Evolutionary conservation across 1,284 basidiomycete species (phyloP), one percentile per base, ranked within the genome.

Genomic region (Naganishia liquefaciens): DNA sequence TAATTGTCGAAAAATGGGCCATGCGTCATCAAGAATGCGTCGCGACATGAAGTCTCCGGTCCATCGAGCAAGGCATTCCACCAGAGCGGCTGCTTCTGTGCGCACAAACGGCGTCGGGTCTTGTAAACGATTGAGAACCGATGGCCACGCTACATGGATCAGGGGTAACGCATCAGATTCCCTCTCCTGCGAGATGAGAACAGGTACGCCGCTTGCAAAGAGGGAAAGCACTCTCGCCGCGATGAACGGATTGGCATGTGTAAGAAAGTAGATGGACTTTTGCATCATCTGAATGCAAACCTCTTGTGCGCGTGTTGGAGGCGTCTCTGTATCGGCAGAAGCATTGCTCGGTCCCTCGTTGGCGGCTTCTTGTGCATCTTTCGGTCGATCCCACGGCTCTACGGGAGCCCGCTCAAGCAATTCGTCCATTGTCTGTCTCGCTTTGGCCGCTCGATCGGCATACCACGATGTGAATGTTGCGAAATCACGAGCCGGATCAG

Each of bases 131-230:
- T 91, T 91, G 54, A 96, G 79, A 69, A 97, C 86, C 76, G 88
- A 89, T 19, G 90, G 89, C 93, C 93, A 97, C 0, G 89, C 88
- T 30, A 84, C 82, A 76, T 96, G 89, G 53, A 96, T 85, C 10
- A 88, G 83, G 0, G 91, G 89, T 49, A 96, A 82, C 19, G 95
- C 82, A 21, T 88, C 85, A 11, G 86, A 84, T 69, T 88, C 86
- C 0, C 78, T 72, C 25, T 73, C 73, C 2, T 73, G 71, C 2
- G 72, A 65, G 0, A 88, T 84, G 23, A 96, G 82, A 10, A 93
- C 86, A 0, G 88, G 84, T 3, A 89, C 85, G 1, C 91, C 86
- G 1, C 85, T 84, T 11, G 84, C 80, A 33, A 96, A 81, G 15
- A 97, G 82, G 2, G 82, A 80, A 33, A 96, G 81, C 54, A 95